Conservation (phyloP, 176 grass and related monocot genomes). For the Olyra latifolia region DNA sequence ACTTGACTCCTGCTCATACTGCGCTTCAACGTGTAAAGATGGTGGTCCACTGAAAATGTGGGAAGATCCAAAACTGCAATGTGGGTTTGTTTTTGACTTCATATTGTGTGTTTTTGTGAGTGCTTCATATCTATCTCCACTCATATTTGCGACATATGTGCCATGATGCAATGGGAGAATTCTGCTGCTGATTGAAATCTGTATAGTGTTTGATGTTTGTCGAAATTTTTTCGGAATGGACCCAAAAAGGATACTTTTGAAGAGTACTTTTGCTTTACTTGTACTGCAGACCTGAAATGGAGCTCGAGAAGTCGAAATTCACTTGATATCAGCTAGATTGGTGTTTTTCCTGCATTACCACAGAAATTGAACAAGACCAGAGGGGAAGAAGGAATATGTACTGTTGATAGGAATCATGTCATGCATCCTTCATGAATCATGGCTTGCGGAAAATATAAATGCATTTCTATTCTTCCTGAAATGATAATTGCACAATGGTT, state of each 20-base stretch:
- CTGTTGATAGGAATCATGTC: no score
- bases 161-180: background rate
- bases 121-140: background rate
- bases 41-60: background rate
- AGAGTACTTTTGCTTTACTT: background rate
- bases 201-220: slow-evolving; percentile 5
- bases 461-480: background rate
- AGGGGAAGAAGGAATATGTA: background rate
- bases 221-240: background rate
- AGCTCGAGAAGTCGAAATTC: background rate
- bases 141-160: background rate
- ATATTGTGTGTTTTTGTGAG: slow-evolving; percentile 29
- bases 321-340: background rate
- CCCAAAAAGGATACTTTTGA: background rate
- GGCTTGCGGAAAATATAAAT: background rate
- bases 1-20: background rate
- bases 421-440: background rate
- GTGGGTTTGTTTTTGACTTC: slow-evolving; percentile 30
- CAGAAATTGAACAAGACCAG: background rate
- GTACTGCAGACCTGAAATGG: background rate
- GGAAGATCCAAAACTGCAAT: slow-evolving; percentile 28
- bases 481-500: background rate
- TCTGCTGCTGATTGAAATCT: slow-evolving; percentile 10
- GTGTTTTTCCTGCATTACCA: background rate
- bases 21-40: background rate